Conservation (phyloP, 768 basidiomycete genomes). For the Candolleomyces efflorescens region DNA sequence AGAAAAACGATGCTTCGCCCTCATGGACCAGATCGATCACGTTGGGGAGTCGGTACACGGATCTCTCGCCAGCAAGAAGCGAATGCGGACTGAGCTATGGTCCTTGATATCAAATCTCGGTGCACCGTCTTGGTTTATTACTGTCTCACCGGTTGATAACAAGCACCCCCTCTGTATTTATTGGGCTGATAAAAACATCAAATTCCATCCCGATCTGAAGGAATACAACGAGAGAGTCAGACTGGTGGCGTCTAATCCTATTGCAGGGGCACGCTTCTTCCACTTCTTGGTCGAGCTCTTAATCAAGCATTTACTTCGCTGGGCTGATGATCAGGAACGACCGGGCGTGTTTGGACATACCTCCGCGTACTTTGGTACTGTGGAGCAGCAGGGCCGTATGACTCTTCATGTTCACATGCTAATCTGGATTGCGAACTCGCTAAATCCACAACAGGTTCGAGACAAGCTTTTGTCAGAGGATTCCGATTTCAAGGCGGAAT, state of each 20-base stretch:
- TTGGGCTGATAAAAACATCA: slow-evolving; percentile 17
- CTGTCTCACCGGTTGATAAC: slow-evolving; percentile 20
- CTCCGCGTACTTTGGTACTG: too few relatives aligned
- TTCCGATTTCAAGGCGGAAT: too few relatives aligned
- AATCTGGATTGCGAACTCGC: too few relatives aligned
- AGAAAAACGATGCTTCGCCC: slow-evolving; percentile 16
- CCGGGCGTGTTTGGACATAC: background rate
- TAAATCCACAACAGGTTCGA: too few relatives aligned
- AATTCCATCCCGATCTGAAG: slow-evolving; percentile 9
- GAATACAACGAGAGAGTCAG: slow-evolving; percentile 6
- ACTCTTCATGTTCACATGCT: too few relatives aligned
- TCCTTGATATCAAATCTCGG: background rate
- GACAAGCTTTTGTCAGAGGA: too few relatives aligned
- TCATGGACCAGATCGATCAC: slow-evolving; percentile 18
- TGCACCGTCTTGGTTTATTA: slow-evolving; percentile 2
- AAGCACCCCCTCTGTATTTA: slow-evolving; percentile 29
- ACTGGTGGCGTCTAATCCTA: slow-evolving; percentile 20
- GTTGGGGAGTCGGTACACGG: slow-evolving; percentile 15
- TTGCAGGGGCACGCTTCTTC: slow-evolving; percentile 2
- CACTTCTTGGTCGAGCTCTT: background rate
- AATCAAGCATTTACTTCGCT: background rate
- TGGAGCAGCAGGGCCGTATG: too few relatives aligned
- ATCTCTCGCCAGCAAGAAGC: slow-evolving; percentile 19
- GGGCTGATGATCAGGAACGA: background rate
- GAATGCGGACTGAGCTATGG: slow-evolving; percentile 20